Conservation (phyloP, 208 protist species). For the Leishmania braziliensis region DNA sequence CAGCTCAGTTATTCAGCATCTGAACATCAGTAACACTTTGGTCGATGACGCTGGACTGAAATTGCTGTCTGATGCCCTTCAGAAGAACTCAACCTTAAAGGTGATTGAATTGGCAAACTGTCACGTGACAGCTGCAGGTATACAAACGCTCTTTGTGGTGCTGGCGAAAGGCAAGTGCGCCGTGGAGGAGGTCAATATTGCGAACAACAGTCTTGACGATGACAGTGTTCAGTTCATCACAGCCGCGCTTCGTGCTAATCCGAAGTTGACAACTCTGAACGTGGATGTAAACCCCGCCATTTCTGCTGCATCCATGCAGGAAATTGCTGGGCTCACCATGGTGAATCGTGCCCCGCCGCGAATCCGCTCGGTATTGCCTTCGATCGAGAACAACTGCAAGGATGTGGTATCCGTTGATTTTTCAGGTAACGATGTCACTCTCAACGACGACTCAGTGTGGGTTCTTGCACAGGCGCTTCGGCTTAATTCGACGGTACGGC, state of each 20-base stretch:
- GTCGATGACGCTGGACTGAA: slow-evolving; percentile 70
- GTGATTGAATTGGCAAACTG: slow-evolving; percentile 87
- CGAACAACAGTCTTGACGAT: slow-evolving; percentile 81
- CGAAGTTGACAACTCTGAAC: slow-evolving; percentile 65
- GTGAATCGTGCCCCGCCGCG: slow-evolving; percentile 76
- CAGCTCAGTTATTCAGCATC: slow-evolving; percentile 52
- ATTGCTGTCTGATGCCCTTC: slow-evolving; percentile 57
- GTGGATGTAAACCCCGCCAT: slow-evolving; percentile 78
- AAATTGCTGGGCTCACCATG: slow-evolving; percentile 67
- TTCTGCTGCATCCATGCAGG: slow-evolving; percentile 44
- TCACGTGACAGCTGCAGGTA: slow-evolving; percentile 70
- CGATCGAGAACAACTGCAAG: slow-evolving; percentile 59
- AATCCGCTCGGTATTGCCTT: slow-evolving; percentile 57
- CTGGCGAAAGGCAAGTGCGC: slow-evolving; percentile 44
- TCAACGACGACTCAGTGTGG: slow-evolving; percentile 76
- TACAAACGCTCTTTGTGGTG: slow-evolving; percentile 54
- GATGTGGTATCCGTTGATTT: slow-evolving; percentile 64
- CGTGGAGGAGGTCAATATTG: slow-evolving; percentile 81
- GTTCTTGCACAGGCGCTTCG: slow-evolving; percentile 69
- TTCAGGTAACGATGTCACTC: slow-evolving; percentile 42
- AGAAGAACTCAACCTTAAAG: slow-evolving; percentile 65
- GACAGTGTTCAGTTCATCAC: slow-evolving; percentile 59
- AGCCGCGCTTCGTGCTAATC: slow-evolving; percentile 60
- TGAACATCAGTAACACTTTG: slow-evolving; percentile 84
- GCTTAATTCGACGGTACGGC: slow-evolving; percentile 57